phyloP scores from a whole-genome alignment of 2,329 filamentous ascomycete genomes.

The Trematosphaeria pertusa region DNA sequence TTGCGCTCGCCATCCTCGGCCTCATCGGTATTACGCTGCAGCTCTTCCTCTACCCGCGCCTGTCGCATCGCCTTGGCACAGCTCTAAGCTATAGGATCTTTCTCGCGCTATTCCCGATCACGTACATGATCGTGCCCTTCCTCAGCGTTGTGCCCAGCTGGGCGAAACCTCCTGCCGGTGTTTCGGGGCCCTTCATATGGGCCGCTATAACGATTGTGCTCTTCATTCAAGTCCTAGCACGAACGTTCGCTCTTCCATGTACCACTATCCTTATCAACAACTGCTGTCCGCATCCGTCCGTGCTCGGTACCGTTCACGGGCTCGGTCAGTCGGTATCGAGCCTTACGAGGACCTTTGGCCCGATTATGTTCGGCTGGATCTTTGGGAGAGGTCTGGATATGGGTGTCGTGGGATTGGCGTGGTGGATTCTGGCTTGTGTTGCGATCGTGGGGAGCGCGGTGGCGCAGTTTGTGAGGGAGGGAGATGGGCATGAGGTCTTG shows the following conservation, averaged over 20 bases:
- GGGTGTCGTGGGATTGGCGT: conserved; percentile 65
- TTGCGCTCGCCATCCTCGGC: conserved; percentile 57
- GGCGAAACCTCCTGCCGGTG: conserved; percentile 47
- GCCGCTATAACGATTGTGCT: conserved; percentile 50
- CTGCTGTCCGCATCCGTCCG: conserved; percentile 61
- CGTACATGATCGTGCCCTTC: conserved; percentile 54
- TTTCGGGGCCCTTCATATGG: conserved; percentile 52
- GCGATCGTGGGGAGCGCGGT: conserved; percentile 59
- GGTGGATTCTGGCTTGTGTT: conserved; percentile 62
- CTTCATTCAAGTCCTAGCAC: conserved; percentile 53
- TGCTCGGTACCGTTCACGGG: conserved; percentile 65
- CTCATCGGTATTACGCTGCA: conserved; percentile 56
- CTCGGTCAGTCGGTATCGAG: conserved; percentile 67
- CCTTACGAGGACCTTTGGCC: conserved; percentile 66
- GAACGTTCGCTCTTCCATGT: conserved; percentile 63
- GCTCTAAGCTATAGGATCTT: conserved; percentile 50
- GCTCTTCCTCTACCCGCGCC: conserved; percentile 53
- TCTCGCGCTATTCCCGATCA: conserved; percentile 53
- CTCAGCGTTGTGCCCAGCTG: conserved; percentile 52
- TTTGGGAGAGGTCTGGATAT: conserved; percentile 66
- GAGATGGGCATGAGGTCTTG: conserved; percentile 70
- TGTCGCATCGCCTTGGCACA: conserved; percentile 52
- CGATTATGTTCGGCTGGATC: conserved; percentile 65
- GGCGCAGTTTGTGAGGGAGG: conserved; percentile 65
- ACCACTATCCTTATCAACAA: conserved; percentile 60